These are phyloP conservation scores for Linnemannia zychae DNA, from an alignment of 192 early-diverging fungal species.

Conservation along the genomic window DNA sequence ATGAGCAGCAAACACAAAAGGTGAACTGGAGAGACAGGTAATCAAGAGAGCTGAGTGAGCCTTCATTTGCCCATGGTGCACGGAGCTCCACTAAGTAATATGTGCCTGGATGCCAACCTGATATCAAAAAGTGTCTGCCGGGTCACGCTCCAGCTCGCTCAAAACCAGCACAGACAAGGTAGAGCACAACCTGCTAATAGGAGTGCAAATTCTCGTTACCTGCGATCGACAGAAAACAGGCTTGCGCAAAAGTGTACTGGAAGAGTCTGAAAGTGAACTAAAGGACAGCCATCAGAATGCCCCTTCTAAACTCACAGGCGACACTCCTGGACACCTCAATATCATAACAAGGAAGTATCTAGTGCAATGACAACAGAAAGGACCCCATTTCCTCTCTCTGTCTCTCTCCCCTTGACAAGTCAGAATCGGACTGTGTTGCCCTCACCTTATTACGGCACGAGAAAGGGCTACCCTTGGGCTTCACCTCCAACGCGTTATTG, in stretches of 20 bases:
- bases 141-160: background rate
- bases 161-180: background rate
- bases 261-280: background rate
- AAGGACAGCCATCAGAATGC: background rate
- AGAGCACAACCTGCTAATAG: background rate
- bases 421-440: too few species aligned
- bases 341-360: too few species aligned
- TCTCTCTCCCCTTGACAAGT: too few species aligned
- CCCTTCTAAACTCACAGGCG: slow-evolving; percentile 2
- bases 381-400: too few species aligned
- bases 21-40: background rate
- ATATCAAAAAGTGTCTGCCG: background rate
- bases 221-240: too few species aligned
- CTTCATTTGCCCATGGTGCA: background rate
- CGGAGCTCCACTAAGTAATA: background rate
- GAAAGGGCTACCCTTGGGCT: too few species aligned
- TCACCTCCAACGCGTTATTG: background rate
- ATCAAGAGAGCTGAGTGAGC: background rate
- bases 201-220: too few species aligned
- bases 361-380: too few species aligned
- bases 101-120: background rate
- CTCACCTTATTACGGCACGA: too few species aligned
- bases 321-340: background rate
- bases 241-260: background rate
- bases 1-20: too few species aligned